These are phyloP conservation scores for Candida methanosorbosa DNA, from an alignment of 805 yeast species.

Conservation along the genomic window DNA sequence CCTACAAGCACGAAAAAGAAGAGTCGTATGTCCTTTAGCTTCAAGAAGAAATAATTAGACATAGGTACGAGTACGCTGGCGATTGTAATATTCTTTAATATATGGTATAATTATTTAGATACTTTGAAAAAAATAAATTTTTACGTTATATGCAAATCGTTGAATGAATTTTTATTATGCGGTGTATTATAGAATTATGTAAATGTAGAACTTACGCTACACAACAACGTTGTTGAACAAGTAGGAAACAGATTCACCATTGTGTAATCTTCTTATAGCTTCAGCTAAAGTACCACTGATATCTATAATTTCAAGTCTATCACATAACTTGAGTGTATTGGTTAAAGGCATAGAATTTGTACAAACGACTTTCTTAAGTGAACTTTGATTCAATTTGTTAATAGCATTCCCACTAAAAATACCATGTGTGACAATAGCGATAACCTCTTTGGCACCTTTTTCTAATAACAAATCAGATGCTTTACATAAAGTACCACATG, in stretches of 20 bases:
- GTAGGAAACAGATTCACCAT: constrained; percentile 92
- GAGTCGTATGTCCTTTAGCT: constrained; percentile 11
- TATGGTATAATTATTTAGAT: no score
- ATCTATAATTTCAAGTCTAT: constrained; percentile 74
- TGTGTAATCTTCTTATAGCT: constrained; percentile 87
- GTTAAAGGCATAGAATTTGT: constrained; percentile 89
- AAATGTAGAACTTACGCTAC: no score
- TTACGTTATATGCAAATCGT: no score
- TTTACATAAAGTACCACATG: constrained; percentile 79
- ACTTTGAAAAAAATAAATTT: no score
- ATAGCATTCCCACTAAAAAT: constrained; percentile 69
- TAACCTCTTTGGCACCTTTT: constrained; percentile 61
- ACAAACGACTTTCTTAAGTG: constrained; percentile 69
- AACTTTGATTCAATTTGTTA: constrained; percentile 58
- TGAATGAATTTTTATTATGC: no score
- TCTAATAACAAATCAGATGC: constrained; percentile 70
- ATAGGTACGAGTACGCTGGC: no score
- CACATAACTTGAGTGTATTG: constrained; percentile 47
- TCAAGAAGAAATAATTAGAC: constrained; percentile 10
- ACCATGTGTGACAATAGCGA: constrained; percentile 81
- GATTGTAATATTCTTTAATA: no score
- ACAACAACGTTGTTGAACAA: constrained; percentile 65
- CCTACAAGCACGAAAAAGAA: constrained; percentile 6
- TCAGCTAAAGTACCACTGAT: constrained; percentile 85
- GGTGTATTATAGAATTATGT: no score